phyloP scores from a whole-genome alignment of 139 green algal species.

The Closterium sp. region DNA sequence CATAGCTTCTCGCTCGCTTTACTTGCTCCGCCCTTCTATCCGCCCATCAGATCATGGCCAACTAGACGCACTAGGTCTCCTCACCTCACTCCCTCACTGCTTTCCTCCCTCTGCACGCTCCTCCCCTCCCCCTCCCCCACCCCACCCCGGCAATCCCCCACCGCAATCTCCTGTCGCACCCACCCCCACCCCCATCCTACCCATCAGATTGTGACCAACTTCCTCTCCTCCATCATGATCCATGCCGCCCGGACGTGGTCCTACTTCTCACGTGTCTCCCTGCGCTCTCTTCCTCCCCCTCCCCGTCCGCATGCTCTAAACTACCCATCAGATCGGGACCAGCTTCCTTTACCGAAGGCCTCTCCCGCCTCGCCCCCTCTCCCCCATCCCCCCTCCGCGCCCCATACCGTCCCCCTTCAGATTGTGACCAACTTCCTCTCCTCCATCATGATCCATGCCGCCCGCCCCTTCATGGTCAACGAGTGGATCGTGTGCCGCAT shows the following conservation, averaged over 20 bases:
- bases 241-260: slow-evolving; percentile 20
- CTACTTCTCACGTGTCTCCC: no score
- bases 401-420: no score
- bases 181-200: no score
- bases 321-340: slow-evolving; percentile 48
- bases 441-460: slow-evolving; percentile 45
- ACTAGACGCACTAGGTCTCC: no score
- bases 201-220: slow-evolving; percentile 48
- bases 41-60: no score
- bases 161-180: no score
- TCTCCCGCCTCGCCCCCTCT: no score
- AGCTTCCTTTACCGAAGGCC: slow-evolving; percentile 53
- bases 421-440: slow-evolving; percentile 51
- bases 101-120: background rate
- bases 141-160: background rate
- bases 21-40: no score
- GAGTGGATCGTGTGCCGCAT: slow-evolving; percentile 51
- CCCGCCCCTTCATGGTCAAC: slow-evolving; percentile 46
- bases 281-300: background rate
- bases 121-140: background rate
- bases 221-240: slow-evolving; percentile 48
- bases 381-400: no score
- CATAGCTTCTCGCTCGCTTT: no score
- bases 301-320: no score
- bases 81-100: background rate